Conservation (phyloP, 495 filamentous ascomycete species). For the Neurospora tetraspora region DNA sequence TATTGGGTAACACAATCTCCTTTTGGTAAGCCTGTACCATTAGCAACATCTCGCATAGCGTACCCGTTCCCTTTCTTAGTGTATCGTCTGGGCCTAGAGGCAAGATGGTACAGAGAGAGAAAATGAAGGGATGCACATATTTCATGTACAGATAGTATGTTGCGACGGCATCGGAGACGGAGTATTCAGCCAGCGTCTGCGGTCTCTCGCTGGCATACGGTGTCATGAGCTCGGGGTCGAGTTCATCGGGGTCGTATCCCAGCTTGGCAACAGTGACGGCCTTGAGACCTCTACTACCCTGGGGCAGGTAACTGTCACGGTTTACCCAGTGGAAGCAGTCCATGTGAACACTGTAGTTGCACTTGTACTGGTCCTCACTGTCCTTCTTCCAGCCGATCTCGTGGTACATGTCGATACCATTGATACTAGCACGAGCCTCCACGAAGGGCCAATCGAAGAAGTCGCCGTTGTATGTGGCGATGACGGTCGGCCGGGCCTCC, state of each 20-base stretch:
- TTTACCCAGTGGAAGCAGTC: constrained; percentile 99
- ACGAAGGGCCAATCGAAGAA: constrained; percentile 99
- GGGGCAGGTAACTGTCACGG: constrained; percentile 93
- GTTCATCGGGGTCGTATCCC: constrained; percentile 95
- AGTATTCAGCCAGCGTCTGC: constrained; percentile 93
- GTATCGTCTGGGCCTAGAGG: constrained; percentile 89
- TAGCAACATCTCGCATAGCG: constrained; percentile 94
- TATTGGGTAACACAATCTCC: constrained; percentile 89
- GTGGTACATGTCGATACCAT: constrained; percentile 98
- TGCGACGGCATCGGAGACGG: constrained; percentile 95
- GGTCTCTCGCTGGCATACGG: constrained; percentile 85
- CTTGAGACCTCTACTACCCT: constrained; percentile 95
- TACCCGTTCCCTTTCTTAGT: constrained; percentile 90
- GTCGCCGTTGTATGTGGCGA: constrained; percentile 99
- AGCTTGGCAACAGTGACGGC: constrained; percentile 96
- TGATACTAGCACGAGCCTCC: constrained; percentile 79
- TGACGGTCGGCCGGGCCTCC: constrained; percentile 86
- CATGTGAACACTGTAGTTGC: constrained; percentile 94
- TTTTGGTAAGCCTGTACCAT: constrained; percentile 97
- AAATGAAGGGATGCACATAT: constrained; percentile 99
- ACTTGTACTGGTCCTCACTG: constrained; percentile 90
- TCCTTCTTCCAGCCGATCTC: constrained; percentile 96
- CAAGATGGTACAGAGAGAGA: constrained; percentile 94
- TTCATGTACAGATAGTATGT: constrained; percentile 99
- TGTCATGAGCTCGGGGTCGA: constrained; percentile 97